Evolutionary conservation across 352 stramenopile genomes (phyloP), one percentile per base, ranked within the genome.

Genomic region (Phytophthora sp.): DNA sequence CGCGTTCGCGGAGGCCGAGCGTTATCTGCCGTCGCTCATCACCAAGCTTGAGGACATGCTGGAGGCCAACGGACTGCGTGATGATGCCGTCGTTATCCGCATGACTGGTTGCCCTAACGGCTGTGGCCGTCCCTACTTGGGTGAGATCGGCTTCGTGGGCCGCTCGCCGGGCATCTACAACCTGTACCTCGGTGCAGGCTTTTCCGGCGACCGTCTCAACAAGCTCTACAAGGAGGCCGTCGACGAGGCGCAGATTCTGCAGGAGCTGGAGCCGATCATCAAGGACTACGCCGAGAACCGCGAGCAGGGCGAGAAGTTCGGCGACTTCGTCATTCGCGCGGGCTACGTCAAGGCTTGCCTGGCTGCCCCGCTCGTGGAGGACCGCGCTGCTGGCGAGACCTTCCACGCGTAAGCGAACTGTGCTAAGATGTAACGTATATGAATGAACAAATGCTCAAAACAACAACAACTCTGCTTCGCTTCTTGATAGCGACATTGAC

Each of bases 81-180:
- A 98, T 57, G 94, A 99, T 66, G 92, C 98, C 67, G 98, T 99
- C 58, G 82, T 99, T 39, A 97, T 99, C 45, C 92, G 97, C 35
- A 99, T 99, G 96, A 99, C 96, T n/a, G 96, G 97, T 37, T 99
- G 97, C 74, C 93, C 96, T 24, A 99, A 99, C 77, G 97, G 97
- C 42, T 99, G 96, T 68, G 96, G 94, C 3, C 79, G 97, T 13
- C 97, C 97, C 17, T 99, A 99, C 86, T 94, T 99, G 86, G 97
- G 96, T 18, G 97, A 99, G 79, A 91, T 99, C 43, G 97, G 92
- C 46, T 98, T 99, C 63, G 96, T 99, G 24, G 97, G 97, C 49
- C 96, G 98, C 74, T 97, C 95, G 35, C 87, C 96, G 1, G 96
- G 97, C 59, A 97, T 83, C 52, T 99, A 99, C 81, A 97, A 99